Evolutionary conservation across 495 filamentous ascomycete genomes (phyloP), one percentile per base, ranked within the genome.

Genomic region (Penicillium coprophilum): DNA sequence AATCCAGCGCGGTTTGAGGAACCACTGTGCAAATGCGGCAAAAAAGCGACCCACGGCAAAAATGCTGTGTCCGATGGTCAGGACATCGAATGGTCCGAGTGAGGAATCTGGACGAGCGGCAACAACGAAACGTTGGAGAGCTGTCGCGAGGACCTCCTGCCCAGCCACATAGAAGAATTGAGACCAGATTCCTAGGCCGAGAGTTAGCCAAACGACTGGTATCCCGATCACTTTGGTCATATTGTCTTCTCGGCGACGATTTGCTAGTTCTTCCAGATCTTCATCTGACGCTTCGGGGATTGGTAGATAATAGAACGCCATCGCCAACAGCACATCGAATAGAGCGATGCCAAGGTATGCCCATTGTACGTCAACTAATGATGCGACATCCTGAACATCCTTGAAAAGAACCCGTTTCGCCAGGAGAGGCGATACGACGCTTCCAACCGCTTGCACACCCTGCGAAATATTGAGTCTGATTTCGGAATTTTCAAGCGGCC

Each of bases 361-460:
- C 87, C 87, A 90, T 65, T 90, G 87, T 1, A 87, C 82, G 53
- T 86, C 76, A 20, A 87, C 80, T 12, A 89, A 67, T 19, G 81
- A 80, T 0, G 80, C 73, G 8, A 81, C 81, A 49, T 78, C 71
- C 7, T 66, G 63, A 19, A 82, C 74, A 49, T 70, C 65, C 40
- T 75, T 72, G 69, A 88, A 87, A 8, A 88, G 79, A 17, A 85
- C 85, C 36, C 79, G 75, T 58, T 82, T 73, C 15, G 85, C 85
- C 7, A 88, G 71, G 5, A 87, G 70, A 4, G 84, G 83, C 2
- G 85, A 85, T 1, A 87, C 44, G 3, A 88, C 70, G 50, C 72
- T 85, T 5, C 87, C 87, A 46, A 87, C 70, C 0, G 85, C 86
- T 66, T 89, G 87, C n/a, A 89, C 74, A 7, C 77, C 85, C 64